Conservation (phyloP, 176 grass and related monocot species). For the Triticum dicoccoides region DNA sequence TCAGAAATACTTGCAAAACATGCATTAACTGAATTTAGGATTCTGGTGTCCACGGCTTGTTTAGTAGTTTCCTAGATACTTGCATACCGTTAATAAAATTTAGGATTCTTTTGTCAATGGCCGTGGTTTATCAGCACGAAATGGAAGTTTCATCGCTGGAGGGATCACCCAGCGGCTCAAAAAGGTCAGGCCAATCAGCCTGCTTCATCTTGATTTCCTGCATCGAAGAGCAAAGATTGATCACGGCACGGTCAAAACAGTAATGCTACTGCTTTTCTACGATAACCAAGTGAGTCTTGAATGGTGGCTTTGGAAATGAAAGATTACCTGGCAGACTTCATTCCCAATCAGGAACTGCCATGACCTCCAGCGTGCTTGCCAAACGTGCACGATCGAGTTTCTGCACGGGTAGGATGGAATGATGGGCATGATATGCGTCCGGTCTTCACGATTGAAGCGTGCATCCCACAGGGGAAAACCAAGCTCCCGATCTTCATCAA, state of each 20-base stretch:
- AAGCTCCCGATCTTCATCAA: slow-evolving; percentile 68
- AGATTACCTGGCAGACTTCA: slow-evolving; percentile 67
- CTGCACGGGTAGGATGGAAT: slow-evolving; percentile 94
- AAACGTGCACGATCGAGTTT: slow-evolving; percentile 93
- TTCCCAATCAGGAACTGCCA: slow-evolving; percentile 79
- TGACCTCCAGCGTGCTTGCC: slow-evolving; percentile 75
- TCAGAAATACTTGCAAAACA: too few species aligned
- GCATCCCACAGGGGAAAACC: slow-evolving; percentile 85
- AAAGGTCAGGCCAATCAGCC: slow-evolving; percentile 63
- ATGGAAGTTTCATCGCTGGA: neutral
- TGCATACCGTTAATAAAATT: too few species aligned
- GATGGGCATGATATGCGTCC: slow-evolving; percentile 83
- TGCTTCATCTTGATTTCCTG: slow-evolving; percentile 88
- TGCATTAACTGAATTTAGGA: too few species aligned
- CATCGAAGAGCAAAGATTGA: neutral
- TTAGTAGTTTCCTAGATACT: too few species aligned
- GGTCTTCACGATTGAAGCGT: slow-evolving; percentile 68
- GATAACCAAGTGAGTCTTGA: neutral
- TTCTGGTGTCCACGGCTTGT: too few species aligned
- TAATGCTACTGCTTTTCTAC: slow-evolving; percentile 2
- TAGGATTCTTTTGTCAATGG: too few species aligned
- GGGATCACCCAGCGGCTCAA: neutral
- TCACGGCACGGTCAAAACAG: neutral
- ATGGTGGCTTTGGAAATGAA: neutral
- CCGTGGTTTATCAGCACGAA: neutral